A percentile compares a stretch with the other conserved stretches of the same genome.
phyloP scores from a whole-genome alignment of 2,329 filamentous ascomycete genomes.

The Aspergillus piperis region DNA sequence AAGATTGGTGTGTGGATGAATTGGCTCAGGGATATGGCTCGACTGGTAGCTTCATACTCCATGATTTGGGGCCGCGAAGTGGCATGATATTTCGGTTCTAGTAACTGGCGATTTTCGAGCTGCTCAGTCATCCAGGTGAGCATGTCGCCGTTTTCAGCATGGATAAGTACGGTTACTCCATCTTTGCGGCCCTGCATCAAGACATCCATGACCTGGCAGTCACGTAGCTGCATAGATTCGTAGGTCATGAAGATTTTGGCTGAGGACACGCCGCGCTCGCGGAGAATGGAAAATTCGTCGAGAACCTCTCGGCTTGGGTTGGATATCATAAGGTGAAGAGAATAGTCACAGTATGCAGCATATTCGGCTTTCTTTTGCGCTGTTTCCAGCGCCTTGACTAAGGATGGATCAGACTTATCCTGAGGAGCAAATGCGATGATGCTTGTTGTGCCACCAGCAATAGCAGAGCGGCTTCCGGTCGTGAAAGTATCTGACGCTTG shows the following conservation, averaged over 20 bases:
- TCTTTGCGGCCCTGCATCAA: conserved; percentile 42
- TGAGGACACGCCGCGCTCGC: conserved; percentile 43
- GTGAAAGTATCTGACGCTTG: conserved; percentile 26
- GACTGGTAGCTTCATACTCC: conserved; percentile 50
- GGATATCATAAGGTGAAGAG: conserved; percentile 49
- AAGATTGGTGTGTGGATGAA: conserved; percentile 55
- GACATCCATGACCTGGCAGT: conserved; percentile 48
- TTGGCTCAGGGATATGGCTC: conserved; percentile 54
- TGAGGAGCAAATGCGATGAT: conserved; percentile 62
- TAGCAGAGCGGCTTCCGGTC: conserved; percentile 55
- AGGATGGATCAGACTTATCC: conserved; percentile 48
- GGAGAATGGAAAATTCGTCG: conserved; percentile 42
- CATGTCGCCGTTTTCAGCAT: conserved; percentile 52
- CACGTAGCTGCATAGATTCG: conserved; percentile 43
- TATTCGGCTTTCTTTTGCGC: conserved; percentile 50
- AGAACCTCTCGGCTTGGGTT: conserved; percentile 36
- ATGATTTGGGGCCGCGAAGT: conserved; percentile 44
- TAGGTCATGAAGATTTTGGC: conserved; percentile 54
- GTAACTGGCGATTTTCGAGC: conserved; percentile 36
- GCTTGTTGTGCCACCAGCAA: conserved; percentile 54
- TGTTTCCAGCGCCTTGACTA: conserved; percentile 41
- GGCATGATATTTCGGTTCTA: conserved; percentile 47
- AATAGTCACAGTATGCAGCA: conserved; percentile 59
- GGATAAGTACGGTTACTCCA: conserved; percentile 51
- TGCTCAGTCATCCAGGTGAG: conserved; percentile 40